Conservation (phyloP, 1,139 yeast species). For the Cylindricascospora bacillispora region DNA sequence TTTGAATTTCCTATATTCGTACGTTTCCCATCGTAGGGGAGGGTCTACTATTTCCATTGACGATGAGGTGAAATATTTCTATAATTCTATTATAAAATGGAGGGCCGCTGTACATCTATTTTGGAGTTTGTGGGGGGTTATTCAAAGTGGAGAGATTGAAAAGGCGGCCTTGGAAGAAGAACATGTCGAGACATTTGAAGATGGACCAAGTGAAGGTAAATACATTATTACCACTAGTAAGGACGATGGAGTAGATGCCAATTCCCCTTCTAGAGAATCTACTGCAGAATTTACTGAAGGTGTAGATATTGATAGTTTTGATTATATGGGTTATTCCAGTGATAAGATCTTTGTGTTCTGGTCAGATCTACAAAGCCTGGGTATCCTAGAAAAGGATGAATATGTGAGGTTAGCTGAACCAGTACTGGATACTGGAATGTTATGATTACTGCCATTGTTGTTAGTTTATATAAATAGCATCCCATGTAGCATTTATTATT, state of each 20-base stretch:
- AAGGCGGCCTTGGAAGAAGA: constrained; percentile 12
- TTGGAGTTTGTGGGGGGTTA: constrained; percentile 90
- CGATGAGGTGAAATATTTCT: constrained; percentile 43
- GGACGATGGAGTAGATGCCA: constrained; percentile 7
- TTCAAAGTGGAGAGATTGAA: constrained; percentile 45
- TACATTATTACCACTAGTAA: constrained; percentile 27
- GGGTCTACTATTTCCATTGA: constrained; percentile 28
- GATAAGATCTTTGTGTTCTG: constrained; percentile 64
- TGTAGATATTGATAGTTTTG: constrained; percentile 58
- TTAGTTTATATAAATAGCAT: too few species aligned
- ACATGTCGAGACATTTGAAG: constrained; percentile 12
- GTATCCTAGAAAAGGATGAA: constrained; percentile 33
- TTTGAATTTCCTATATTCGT: constrained; percentile 58
- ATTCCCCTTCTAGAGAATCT: background rate
- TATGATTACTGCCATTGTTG: too few species aligned
- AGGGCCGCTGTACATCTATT: constrained; percentile 64
- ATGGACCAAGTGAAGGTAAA: constrained; percentile 36
- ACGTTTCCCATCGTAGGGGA: constrained; percentile 33
- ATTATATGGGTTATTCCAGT: constrained; percentile 60
- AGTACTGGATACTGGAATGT: too few species aligned
- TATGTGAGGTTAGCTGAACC: too few species aligned
- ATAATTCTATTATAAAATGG: constrained; percentile 63
- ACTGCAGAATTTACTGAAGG: constrained; percentile 20
- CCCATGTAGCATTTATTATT: too few species aligned
- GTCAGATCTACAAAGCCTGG: constrained; percentile 61